Conservation (phyloP, 1,139 yeast species). For the Protomyces pachydermus region DNA sequence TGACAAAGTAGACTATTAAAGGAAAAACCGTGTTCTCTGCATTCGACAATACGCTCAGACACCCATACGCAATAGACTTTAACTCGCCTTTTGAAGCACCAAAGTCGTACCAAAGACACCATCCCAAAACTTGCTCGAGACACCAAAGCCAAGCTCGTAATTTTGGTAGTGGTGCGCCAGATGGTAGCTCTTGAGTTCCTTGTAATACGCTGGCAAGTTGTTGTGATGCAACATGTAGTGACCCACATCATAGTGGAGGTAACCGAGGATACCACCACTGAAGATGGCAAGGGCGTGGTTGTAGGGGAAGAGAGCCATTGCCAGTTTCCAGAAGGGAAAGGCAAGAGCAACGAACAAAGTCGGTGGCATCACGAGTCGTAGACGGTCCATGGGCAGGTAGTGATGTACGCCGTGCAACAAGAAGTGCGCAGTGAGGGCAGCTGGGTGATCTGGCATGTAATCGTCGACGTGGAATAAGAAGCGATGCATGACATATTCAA, state of each 20-base stretch:
- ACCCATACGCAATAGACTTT: not conserved
- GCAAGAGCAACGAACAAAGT: constrained; percentile 59
- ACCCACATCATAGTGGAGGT: constrained; percentile 81
- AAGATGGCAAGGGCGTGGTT: constrained; percentile 55
- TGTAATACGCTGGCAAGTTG: constrained; percentile 61
- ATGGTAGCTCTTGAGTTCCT: constrained; percentile 78
- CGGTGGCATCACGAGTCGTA: constrained; percentile 95
- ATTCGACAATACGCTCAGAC: not conserved
- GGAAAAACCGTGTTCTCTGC: too few relatives aligned
- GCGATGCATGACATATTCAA: constrained; percentile 83
- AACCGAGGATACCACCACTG: constrained; percentile 94
- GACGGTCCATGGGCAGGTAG: constrained; percentile 91
- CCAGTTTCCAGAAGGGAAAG: constrained; percentile 57
- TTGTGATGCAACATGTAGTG: constrained; percentile 89
- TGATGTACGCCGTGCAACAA: constrained; percentile 94
- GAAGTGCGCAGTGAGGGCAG: constrained; percentile 77
- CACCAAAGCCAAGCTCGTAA: constrained; percentile 94
- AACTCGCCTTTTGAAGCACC: constrained; percentile 5
- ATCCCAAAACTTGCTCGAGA: constrained; percentile 91
- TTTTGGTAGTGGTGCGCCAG: constrained; percentile 92
- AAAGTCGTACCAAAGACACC: constrained; percentile 59
- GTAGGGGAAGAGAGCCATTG: constrained; percentile 55
- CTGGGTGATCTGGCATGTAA: constrained; percentile 72
- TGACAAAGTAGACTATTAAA: too few relatives aligned
- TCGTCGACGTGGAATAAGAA: constrained; percentile 88